Percentiles rank a stretch among this genome's conserved stretches.
phyloP scores from a whole-genome alignment of 179 eudicot genomes.

The Beta macrorhiza region DNA sequence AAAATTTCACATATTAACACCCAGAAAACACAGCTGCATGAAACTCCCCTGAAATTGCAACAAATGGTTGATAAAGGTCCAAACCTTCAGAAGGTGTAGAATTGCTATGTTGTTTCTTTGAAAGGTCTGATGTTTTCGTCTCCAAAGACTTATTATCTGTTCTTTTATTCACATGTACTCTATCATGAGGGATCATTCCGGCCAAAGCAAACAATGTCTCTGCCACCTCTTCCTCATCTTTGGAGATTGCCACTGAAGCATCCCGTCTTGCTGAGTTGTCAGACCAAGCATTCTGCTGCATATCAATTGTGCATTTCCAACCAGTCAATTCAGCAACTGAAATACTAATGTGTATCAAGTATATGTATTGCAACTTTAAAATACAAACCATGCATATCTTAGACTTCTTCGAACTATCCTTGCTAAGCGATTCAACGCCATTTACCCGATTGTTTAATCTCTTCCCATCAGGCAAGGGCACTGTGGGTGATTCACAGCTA shows the following conservation, averaged over 20 bases:
- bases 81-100: conserved; percentile 39
- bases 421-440: conserved; percentile 30
- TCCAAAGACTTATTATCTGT: conserved; percentile 19
- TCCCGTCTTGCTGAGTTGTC: conserved; percentile 13
- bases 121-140: conserved; percentile 14
- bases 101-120: conserved; percentile 19
- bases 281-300: conserved; percentile 33
- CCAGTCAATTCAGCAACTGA: not conserved
- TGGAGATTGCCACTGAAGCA: conserved; percentile 39
- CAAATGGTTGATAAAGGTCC: not conserved
- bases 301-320: conserved; percentile 9
- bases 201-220: conserved; percentile 71
- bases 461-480: conserved; percentile 28
- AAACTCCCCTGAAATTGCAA: not conserved
- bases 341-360: too few relatives aligned
- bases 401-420: conserved; percentile 33
- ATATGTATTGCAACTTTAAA: not conserved
- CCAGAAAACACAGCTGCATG: not conserved
- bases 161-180: conserved; percentile 17
- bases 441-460: conserved; percentile 31
- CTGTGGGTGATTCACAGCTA: conserved; percentile 34
- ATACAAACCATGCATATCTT: conserved; percentile 36
- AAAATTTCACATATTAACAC: not conserved
- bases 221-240: conserved; percentile 81
- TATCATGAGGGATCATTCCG: conserved; percentile 41